These are phyloP conservation scores for Kregervanrija fluxuum DNA, from an alignment of 805 yeast species.

Conservation along the genomic window DNA sequence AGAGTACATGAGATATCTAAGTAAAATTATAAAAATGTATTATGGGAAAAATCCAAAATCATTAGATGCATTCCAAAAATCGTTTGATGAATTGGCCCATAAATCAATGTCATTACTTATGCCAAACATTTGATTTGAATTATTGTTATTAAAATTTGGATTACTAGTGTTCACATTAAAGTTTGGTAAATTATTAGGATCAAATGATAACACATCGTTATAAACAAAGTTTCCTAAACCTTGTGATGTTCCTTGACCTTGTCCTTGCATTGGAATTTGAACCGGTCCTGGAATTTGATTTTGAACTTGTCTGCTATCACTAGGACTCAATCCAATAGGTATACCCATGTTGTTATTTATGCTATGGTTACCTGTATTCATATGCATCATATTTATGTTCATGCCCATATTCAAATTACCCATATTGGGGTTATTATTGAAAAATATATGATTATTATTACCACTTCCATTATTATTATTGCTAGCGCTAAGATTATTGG, in stretches of 20 bases:
- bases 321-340: neutral
- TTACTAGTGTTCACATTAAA: too few species aligned
- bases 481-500: neutral
- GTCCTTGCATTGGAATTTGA: too few species aligned
- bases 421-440: neutral
- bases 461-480: neutral
- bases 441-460: neutral
- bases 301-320: conserved; percentile 10
- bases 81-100: conserved; percentile 10
- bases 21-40: neutral
- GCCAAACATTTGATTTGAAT: conserved; percentile 1
- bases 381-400: neutral
- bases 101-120: too few species aligned
- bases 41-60: conserved; percentile 41
- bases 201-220: too few species aligned
- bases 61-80: conserved; percentile 41
- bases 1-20: too few species aligned
- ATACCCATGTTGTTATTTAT: neutral
- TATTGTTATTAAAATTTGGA: too few species aligned
- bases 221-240: too few species aligned
- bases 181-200: too few species aligned
- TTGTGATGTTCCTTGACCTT: too few species aligned
- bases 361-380: neutral
- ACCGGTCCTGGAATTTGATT: too few species aligned
- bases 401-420: neutral